A percentile compares a stretch with the other conserved stretches of the same genome.
Conservation (phyloP, 2,329 filamentous ascomycete species). For the Ambrosiella xylebori region DNA sequence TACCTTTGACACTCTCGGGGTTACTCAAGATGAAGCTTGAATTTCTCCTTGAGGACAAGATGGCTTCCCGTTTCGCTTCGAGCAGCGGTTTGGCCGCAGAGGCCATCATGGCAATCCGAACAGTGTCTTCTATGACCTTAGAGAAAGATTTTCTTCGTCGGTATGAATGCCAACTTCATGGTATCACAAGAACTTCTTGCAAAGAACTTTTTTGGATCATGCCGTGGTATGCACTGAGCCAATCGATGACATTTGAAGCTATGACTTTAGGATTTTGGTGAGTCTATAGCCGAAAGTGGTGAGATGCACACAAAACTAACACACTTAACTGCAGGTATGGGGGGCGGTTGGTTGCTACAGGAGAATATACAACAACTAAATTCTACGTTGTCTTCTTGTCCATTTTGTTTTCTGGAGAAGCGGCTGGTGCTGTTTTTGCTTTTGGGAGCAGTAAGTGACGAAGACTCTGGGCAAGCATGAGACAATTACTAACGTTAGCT, state of each 20-base stretch:
- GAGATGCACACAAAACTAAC: not conserved
- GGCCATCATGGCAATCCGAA: slow-evolving; percentile 31
- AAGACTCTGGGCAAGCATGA: not conserved
- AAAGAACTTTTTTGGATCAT: slow-evolving; percentile 22
- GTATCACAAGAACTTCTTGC: slow-evolving; percentile 19
- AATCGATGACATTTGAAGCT: slow-evolving; percentile 23
- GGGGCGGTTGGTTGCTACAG: slow-evolving; percentile 23
- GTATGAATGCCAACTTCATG: slow-evolving; percentile 20
- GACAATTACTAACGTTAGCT: not conserved
- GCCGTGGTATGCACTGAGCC: slow-evolving; percentile 25
- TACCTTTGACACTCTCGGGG: slow-evolving; percentile 27
- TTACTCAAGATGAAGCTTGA: slow-evolving; percentile 33
- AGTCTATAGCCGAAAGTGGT: slow-evolving; percentile 1
- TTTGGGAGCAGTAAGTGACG: slow-evolving; percentile 26
- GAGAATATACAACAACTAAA: slow-evolving; percentile 29
- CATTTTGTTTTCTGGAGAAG: slow-evolving; percentile 29
- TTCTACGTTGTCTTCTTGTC: slow-evolving; percentile 36
- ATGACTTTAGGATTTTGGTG: slow-evolving; percentile 26
- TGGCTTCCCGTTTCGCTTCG: slow-evolving; percentile 25
- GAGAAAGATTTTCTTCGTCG: slow-evolving; percentile 25
- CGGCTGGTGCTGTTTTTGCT: slow-evolving; percentile 26
- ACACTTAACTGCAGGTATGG: slow-evolving; percentile 20
- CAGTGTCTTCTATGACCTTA: slow-evolving; percentile 30
- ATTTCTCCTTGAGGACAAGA: slow-evolving; percentile 28
- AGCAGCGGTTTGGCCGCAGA: slow-evolving; percentile 34